phyloP scores from a whole-genome alignment of 306 rosid genomes.

The Datisca glomerata region DNA sequence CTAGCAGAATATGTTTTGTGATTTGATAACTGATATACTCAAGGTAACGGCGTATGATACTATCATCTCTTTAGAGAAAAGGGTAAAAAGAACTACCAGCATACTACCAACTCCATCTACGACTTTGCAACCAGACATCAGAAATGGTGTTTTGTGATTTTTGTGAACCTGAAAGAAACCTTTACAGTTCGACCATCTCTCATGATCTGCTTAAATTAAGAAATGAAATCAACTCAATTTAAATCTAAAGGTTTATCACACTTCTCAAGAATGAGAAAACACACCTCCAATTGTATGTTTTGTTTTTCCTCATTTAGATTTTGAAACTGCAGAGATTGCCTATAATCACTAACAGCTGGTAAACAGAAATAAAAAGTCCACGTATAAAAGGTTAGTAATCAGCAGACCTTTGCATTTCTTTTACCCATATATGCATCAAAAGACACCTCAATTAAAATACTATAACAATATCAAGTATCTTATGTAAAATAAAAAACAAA shows the following conservation, averaged over 20 bases:
- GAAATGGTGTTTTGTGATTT: slow-evolving; percentile 69
- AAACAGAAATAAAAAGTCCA: background rate
- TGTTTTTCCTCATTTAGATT: slow-evolving; percentile 81
- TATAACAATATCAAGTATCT: too few species aligned
- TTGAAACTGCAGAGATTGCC: slow-evolving; percentile 90
- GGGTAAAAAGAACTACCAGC: too few species aligned
- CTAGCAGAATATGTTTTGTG: too few species aligned
- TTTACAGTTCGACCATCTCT: slow-evolving; percentile 73
- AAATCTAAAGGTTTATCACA: background rate
- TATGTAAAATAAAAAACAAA: too few species aligned
- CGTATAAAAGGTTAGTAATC: too few species aligned
- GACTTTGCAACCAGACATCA: slow-evolving; percentile 98
- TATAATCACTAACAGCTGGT: slow-evolving; percentile 85
- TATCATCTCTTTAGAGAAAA: too few species aligned
- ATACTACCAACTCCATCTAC: slow-evolving; percentile 94
- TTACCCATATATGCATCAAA: too few species aligned
- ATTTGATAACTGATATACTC: too few species aligned
- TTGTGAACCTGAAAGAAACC: slow-evolving; percentile 70
- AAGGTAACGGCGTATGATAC: too few species aligned
- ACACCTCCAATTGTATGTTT: slow-evolving; percentile 84
- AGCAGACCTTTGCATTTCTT: too few species aligned
- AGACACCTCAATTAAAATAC: too few species aligned
- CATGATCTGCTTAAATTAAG: slow-evolving; percentile 44
- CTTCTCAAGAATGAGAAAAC: slow-evolving; percentile 10
- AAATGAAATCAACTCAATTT: background rate